A percentile compares a stretch with the other conserved stretches of the same genome.
These are phyloP conservation scores for Madurella mycetomatis DNA, from an alignment of 2,329 filamentous ascomycete genomes.

Conservation along the genomic window DNA sequence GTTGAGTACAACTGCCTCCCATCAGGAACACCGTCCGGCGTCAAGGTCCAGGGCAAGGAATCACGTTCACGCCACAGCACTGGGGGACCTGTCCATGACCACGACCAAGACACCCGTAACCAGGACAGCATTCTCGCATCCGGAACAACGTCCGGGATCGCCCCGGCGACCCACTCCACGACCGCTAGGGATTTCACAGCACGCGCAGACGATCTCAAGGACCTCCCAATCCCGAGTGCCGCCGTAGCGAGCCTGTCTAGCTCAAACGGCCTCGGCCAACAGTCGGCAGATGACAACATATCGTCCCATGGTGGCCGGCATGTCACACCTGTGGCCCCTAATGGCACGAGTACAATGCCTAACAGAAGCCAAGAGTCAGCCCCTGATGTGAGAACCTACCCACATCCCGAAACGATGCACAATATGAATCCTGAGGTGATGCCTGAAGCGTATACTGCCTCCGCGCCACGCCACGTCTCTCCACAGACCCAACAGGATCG, in stretches of 20 bases:
- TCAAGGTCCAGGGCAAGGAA: constrained; percentile 17
- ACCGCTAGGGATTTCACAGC: not conserved
- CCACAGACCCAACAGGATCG: not conserved
- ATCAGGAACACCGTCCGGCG: constrained; percentile 22
- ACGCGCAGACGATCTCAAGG: not conserved
- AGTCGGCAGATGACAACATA: not conserved
- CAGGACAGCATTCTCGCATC: constrained; percentile 12
- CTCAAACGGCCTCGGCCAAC: too few relatives aligned
- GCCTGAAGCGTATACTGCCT: constrained; percentile 8
- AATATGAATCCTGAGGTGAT: constrained; percentile 21
- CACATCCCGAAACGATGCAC: constrained; percentile 8
- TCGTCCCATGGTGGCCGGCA: too few relatives aligned
- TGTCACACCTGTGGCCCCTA: too few relatives aligned
- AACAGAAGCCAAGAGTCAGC: constrained; percentile 1
- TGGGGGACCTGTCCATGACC: not conserved
- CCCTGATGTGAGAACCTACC: constrained; percentile 5
- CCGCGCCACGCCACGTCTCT: not conserved
- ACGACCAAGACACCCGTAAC: not conserved
- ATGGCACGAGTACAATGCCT: not conserved
- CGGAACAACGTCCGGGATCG: constrained; percentile 8
- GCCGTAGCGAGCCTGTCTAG: too few relatives aligned
- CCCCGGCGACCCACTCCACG: not conserved
- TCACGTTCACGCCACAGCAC: not conserved
- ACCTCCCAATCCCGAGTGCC: not conserved
- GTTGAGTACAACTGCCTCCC: constrained; percentile 21